Evolutionary conservation across 306 rosid genomes (phyloP).

Genomic region (Myrica gale): DNA sequence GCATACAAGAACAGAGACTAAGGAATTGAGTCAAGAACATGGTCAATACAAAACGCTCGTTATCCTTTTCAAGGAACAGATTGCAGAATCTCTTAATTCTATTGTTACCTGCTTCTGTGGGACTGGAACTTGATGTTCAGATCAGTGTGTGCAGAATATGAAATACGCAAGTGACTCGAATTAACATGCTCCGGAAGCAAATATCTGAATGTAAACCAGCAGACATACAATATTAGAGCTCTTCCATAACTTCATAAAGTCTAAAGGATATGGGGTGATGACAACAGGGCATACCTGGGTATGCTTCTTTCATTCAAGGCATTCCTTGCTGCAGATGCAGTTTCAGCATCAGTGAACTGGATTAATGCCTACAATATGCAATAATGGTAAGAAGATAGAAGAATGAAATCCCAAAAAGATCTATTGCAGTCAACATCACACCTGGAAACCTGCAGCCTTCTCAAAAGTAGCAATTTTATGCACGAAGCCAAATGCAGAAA

Average conservation of each 20-base stretch:
- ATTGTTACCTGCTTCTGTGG: slow-evolving; percentile 84
- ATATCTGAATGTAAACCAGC: slow-evolving; percentile 51
- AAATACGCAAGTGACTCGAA: slow-evolving; percentile 75
- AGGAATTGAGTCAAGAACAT: background rate
- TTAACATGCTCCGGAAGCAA: slow-evolving; percentile 86
- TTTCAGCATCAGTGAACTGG: slow-evolving; percentile 82
- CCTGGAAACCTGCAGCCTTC: slow-evolving; percentile 96
- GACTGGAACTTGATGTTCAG: slow-evolving; percentile 94
- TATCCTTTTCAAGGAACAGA: background rate
- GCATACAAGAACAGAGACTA: slow-evolving; percentile 24
- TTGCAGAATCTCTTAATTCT: slow-evolving; percentile 25
- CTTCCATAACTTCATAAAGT: slow-evolving; percentile 17
- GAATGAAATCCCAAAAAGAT: slow-evolving; percentile 20
- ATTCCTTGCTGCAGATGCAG: slow-evolving; percentile 78
- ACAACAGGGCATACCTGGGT: slow-evolving; percentile 58
- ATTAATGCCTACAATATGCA: slow-evolving; percentile 66
- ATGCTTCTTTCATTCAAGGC: slow-evolving; percentile 94
- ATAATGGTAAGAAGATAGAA: slow-evolving; percentile 16
- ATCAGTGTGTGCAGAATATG: slow-evolving; percentile 90
- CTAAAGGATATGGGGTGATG: slow-evolving; percentile 8
- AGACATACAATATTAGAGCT: slow-evolving; percentile 5
- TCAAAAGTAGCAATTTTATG: slow-evolving; percentile 91
- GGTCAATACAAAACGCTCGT: slow-evolving; percentile 9
- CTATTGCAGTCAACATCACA: slow-evolving; percentile 22
- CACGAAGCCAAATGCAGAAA: slow-evolving; percentile 90